Conservation (phyloP, 1,284 basidiomycete species). For the Malassezia slooffiae region DNA sequence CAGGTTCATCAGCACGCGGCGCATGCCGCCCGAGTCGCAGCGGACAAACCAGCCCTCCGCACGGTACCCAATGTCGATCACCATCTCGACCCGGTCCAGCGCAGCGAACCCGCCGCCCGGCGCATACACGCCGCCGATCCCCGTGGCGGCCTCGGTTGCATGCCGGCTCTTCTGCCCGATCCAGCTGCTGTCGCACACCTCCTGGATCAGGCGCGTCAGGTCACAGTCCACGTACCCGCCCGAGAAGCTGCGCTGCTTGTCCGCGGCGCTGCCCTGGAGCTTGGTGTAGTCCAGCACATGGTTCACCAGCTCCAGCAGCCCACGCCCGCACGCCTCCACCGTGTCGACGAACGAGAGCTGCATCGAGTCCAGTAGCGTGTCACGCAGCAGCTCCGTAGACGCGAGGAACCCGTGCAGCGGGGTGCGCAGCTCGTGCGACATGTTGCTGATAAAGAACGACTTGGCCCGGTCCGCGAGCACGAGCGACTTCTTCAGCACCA, state of each 20-base stretch:
- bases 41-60: slow-evolving; percentile 69
- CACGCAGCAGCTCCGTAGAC: slow-evolving; percentile 73
- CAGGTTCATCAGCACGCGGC: slow-evolving; percentile 85
- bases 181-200: slow-evolving; percentile 89
- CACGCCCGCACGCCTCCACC: slow-evolving; percentile 48
- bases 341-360: slow-evolving; percentile 81
- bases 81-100: slow-evolving; percentile 82
- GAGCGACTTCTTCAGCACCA: slow-evolving; percentile 83
- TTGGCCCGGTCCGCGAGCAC: slow-evolving; percentile 83
- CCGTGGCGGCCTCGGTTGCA: slow-evolving; percentile 47
- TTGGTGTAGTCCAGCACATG: slow-evolving; percentile 96
- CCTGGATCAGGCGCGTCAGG: slow-evolving; percentile 78
- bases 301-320: slow-evolving; percentile 60
- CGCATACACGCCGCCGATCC: slow-evolving; percentile 84
- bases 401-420: slow-evolving; percentile 58
- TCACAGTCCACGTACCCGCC: slow-evolving; percentile 50
- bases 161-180: slow-evolving; percentile 85
- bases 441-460: slow-evolving; percentile 79
- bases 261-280: slow-evolving; percentile 56
- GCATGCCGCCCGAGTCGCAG: slow-evolving; percentile 83
- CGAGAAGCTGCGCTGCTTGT: slow-evolving; percentile 1
- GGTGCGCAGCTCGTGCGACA: slow-evolving; percentile 66
- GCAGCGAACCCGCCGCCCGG: no score
- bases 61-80: slow-evolving; percentile 71
- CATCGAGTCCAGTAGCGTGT: slow-evolving; percentile 66